Evolutionary conservation across 164 flowering plant species (phyloP), one percentile per base, ranked within the genome.

Genomic region (Chimonanthus salicifolius): DNA sequence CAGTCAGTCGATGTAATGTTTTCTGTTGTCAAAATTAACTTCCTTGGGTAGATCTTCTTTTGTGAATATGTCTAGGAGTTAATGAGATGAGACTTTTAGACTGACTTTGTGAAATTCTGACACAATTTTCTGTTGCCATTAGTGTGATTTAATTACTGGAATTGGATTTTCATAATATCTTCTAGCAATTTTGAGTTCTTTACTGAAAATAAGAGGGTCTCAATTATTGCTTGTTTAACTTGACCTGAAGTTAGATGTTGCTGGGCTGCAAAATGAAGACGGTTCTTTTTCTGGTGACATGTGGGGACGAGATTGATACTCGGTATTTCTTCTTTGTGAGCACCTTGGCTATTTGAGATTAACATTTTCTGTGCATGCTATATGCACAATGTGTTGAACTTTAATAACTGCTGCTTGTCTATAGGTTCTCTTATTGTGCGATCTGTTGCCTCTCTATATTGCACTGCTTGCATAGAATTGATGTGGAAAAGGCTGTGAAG

Each of bases 241-340:
- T 84, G 75, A 80, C 74, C 78, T 74, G 58, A 48, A 74, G 64
- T 75, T 72, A 89, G 98, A 92, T 85, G 68, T 94, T 79, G 78
- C 80, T 71, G 82, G 87, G 47, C 80, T 94, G 75, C 97, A 91
- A 78, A 91, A 90, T 86, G 97, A 88, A 78, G 99, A 92, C 85
- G 99, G 99, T 54, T 94, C 97, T 33, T 91, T 94, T 81, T 84
- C 92, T 11, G 97, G 99, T 70, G 99, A 94, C 71, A 87, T 87
- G 16, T 92, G 99, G 98, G 99, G 99, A n/a, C 78, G 99, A 94
- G 85, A 79, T 92, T 48, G 95, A 94, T 80, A 90, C 97, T 43
- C 72, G 97, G 98, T 90, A 77, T 64, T 63, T 64, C 72, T 47
- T 48, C 67, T 71, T 20, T 48, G 21, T 63, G 15, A 33, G 6